Conservation (phyloP, 768 basidiomycete genomes). For the Cystofilobasidium capitatum region DNA sequence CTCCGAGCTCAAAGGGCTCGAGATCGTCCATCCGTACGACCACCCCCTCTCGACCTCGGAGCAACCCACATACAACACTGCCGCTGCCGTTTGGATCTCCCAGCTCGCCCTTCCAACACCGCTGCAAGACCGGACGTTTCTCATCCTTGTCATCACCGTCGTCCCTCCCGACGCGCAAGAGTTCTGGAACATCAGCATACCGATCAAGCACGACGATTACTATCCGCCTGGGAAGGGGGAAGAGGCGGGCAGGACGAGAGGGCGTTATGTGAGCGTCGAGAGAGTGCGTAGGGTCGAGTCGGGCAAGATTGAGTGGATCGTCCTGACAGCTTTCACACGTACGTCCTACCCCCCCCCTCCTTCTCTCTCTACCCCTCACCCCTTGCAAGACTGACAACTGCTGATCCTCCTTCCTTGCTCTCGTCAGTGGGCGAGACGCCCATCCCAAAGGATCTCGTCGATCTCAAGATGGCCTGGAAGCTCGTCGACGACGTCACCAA, state of each 20-base stretch:
- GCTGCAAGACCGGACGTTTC: conserved; percentile 5
- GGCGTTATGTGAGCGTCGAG: background rate
- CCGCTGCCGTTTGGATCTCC: conserved; percentile 4
- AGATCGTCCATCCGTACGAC: background rate
- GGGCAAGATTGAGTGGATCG: background rate
- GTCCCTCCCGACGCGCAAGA: background rate
- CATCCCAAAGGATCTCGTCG: background rate
- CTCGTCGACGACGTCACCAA: background rate
- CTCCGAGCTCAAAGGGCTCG: background rate
- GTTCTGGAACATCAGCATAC: background rate
- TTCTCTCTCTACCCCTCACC: background rate
- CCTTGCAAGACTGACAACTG: background rate
- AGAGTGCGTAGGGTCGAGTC: background rate
- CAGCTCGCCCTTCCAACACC: background rate
- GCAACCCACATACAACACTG: background rate
- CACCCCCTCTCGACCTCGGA: background rate
- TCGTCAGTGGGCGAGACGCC: background rate
- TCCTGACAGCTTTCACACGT: conserved; percentile 1
- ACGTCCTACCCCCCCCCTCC: background rate
- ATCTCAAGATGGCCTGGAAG: background rate
- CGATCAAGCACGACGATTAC: background rate
- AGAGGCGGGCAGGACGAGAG: background rate
- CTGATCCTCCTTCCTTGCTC: background rate
- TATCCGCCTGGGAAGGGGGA: background rate
- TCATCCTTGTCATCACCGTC: background rate